Evolutionary conservation across 768 basidiomycete species (phyloP), one percentile per base, ranked within the genome.

Genomic region (Mycena chlorophos): DNA sequence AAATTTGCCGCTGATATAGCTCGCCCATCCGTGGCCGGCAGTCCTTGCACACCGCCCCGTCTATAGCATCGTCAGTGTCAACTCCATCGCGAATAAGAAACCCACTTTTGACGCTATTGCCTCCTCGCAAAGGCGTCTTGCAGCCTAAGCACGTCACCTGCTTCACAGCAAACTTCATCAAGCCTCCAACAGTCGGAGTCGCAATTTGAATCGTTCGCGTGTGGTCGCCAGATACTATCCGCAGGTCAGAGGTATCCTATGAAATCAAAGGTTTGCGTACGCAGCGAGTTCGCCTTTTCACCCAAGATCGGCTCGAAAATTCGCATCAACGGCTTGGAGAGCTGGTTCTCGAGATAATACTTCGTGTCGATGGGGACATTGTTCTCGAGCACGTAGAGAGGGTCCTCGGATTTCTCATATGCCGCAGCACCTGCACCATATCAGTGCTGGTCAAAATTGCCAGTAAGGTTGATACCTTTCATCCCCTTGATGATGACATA

Each of bases 91-190:
- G 12, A 27, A 5, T n/a, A 10, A 3, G 13, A 10, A 19, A 71
- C 83, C 55, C 53, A 89, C 91, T 83, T 62, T 80, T 69, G 46
- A 86, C 75, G 66, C 91, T 91, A 66, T 95, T 94, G 63, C 81
- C 89, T 3, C 81, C 71, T 42, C 83, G 80, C 57, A 99, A 68
- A 8, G 93, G 87, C 0, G 96, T 96, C 71, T 94, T 96, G 73
- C 97, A 99, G 0, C 96, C 92, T 46, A 99, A 76, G 66, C 97
- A 99, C 2, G 93, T 99, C 3, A 89, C 84, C 0, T 91, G 96
- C 73, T 94, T 96, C 26, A 98, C 94, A 0, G 95, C 94, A 65
- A 98, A 99, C 69, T 96, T 98, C 97, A 99, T 99, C 51, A 99
- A 71, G 23, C 97, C 97, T 17, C 97, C 97, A 10, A 94, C 84